Evolutionary conservation across 805 yeast genomes (phyloP).

Genomic region (Saccharomycopsis schoenii): DNA sequence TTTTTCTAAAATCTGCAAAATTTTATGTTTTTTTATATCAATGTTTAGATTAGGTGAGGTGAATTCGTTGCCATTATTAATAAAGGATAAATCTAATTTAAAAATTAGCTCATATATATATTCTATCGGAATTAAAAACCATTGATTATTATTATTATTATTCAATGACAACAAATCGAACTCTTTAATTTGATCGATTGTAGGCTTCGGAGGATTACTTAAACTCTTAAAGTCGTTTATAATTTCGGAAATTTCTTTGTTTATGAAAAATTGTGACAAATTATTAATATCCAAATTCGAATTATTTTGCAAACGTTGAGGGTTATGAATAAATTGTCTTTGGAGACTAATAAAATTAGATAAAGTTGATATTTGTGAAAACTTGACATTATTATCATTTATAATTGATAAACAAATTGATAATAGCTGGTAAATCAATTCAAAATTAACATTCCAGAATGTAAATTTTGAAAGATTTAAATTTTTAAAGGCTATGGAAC

Average conservation of each 20-base stretch:
- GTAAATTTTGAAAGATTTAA: neutral
- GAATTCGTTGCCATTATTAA: neutral
- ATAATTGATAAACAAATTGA: neutral
- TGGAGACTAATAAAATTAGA: neutral
- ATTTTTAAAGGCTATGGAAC: neutral
- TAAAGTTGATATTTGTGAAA: neutral
- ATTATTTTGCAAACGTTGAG: neutral
- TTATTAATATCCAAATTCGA: neutral
- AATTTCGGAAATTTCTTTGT: neutral
- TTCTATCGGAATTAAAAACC: constrained; percentile 11
- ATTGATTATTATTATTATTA: constrained; percentile 6
- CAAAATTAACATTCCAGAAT: constrained; percentile 11
- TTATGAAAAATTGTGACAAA: neutral
- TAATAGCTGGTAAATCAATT: constrained; percentile 5
- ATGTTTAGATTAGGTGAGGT: neutral
- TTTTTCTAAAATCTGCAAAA: neutral
- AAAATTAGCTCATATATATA: constrained; percentile 12
- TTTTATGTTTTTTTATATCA: neutral
- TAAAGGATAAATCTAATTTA: constrained; percentile 4
- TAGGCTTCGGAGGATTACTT: neutral
- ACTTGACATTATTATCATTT: neutral
- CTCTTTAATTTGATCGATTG: neutral
- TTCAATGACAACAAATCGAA: constrained; percentile 9
- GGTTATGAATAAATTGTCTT: neutral
- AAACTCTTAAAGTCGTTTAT: neutral